Evolutionary conservation across 106 monocot species (phyloP).

Genomic region (Platanthera zijinensis): DNA sequence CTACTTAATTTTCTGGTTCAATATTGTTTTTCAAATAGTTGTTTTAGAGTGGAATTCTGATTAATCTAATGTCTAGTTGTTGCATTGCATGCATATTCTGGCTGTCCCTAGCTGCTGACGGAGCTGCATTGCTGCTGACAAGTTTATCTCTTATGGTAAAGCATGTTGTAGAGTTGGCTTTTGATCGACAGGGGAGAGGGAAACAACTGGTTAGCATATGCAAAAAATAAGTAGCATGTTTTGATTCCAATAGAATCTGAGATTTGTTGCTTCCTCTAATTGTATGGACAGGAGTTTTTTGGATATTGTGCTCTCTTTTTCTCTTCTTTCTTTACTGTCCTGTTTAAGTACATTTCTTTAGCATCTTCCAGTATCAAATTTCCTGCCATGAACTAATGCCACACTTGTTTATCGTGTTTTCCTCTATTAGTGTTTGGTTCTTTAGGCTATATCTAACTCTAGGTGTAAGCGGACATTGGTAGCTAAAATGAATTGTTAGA

Average conservation of each 20-base stretch:
- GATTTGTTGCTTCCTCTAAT: background rate
- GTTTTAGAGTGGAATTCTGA: background rate
- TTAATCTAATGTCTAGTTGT: background rate
- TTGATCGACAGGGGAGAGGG: slow-evolving; percentile 55
- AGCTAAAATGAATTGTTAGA: too few species aligned
- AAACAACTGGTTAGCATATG: slow-evolving; percentile 55
- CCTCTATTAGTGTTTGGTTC: background rate
- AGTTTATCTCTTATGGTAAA: slow-evolving; percentile 46
- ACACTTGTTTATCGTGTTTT: too few species aligned
- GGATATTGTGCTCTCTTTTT: background rate
- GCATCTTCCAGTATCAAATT: background rate
- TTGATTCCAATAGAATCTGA: background rate
- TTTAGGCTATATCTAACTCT: background rate
- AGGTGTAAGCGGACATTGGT: too few species aligned
- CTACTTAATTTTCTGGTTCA: background rate
- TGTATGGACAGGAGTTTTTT: background rate
- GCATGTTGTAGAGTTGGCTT: slow-evolving; percentile 61
- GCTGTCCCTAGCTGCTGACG: slow-evolving; percentile 37
- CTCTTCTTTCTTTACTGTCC: background rate
- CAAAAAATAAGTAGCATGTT: too few species aligned
- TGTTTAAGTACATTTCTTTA: background rate
- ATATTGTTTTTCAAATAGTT: background rate
- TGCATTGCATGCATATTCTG: background rate
- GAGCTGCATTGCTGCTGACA: slow-evolving; percentile 63
- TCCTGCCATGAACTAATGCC: too few species aligned